Percentiles rank a stretch among this genome's conserved stretches.
phyloP scores from a whole-genome alignment of 805 yeast genomes.

The Ogataea ramenticola region DNA sequence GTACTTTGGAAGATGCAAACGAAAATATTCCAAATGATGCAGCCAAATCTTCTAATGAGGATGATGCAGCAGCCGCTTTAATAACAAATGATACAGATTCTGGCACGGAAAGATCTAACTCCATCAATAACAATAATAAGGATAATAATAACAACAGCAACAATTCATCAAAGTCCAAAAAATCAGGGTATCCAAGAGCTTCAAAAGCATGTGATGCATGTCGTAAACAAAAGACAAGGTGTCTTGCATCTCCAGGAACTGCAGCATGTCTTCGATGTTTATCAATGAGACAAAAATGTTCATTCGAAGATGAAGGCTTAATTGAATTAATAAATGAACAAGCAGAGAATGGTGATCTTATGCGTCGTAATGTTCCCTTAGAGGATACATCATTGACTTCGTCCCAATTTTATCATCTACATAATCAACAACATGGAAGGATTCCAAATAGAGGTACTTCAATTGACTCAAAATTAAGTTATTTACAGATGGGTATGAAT shows the following conservation, averaged over 20 bases:
- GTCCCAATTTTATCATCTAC: not conserved
- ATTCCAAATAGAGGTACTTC: not conserved
- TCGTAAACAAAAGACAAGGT: conserved; percentile 37
- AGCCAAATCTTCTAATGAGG: too few species aligned
- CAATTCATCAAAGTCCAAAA: conserved; percentile 1
- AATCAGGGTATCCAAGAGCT: conserved; percentile 17
- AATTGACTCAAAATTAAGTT: conserved; percentile 21
- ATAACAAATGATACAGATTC: too few species aligned
- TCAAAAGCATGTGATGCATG: conserved; percentile 27
- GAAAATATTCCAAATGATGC: too few species aligned
- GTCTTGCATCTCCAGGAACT: conserved; percentile 45
- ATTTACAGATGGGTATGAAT: conserved; percentile 28
- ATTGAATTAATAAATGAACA: not conserved
- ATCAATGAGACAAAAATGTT: conserved; percentile 44
- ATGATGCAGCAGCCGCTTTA: too few species aligned
- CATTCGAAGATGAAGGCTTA: conserved; percentile 31
- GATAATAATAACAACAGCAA: too few species aligned
- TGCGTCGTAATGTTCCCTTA: not conserved
- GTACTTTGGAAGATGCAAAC: too few species aligned
- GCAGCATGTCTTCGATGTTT: conserved; percentile 52
- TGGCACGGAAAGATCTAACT: too few species aligned
- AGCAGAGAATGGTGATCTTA: not conserved
- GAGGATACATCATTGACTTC: not conserved
- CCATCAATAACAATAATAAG: not conserved
- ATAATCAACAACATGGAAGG: not conserved